Base-by-base conservation (phyloP, 1,139 yeast species). In the Sugiyamaella xylanicola region DNA sequence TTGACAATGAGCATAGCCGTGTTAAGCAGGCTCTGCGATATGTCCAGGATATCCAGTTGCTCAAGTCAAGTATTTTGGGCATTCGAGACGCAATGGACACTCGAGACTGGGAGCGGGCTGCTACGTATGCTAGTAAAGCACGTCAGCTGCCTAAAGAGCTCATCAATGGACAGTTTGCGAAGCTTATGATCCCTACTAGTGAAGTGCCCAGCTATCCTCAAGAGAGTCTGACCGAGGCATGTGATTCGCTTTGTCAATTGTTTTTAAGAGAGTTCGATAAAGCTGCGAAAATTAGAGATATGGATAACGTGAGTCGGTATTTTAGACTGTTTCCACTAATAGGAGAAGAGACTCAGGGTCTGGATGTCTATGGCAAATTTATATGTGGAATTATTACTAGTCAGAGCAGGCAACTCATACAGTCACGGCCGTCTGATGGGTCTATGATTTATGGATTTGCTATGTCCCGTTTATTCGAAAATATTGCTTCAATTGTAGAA, bases 311-410 rank as follows among this genome's bases (percentile, higher is more conserved):
- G 56, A 89, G 97, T 0, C 77, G 83, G 55, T 88, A 83, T 68
- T 93, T 93, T 72, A 88, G 88, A 65, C 75, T 91, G 61, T 92
- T 93, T 70, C 99, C 99, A 2, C 76, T 91, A 57, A 86, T 95
- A 37, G 87, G 88, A 8, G 81, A 85, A 65, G 83, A 84, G 56
- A 80, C 80, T 44, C 73, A 80, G 19, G 99, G 99, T 0, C 74
- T 95, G 52, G 82, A 81, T 48, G 83, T 91, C 61, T 93, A 93
- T 70, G 86, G 97, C 8, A 82, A 79, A 64, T 93, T 93, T 68
- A 88, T 93, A 51, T 87, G 97, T 68, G 84, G 85, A 59, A 87
- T 92, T 55, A 86, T 95, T 46, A 85, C 92, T 11, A 85, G 86
- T 32, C 90, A 93, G 57, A 83, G 90, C 60, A 80, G 96, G 58